These are phyloP conservation scores for Sporothrix mexicana DNA, from an alignment of 2,329 filamentous ascomycete genomes.

Conservation along the genomic window DNA sequence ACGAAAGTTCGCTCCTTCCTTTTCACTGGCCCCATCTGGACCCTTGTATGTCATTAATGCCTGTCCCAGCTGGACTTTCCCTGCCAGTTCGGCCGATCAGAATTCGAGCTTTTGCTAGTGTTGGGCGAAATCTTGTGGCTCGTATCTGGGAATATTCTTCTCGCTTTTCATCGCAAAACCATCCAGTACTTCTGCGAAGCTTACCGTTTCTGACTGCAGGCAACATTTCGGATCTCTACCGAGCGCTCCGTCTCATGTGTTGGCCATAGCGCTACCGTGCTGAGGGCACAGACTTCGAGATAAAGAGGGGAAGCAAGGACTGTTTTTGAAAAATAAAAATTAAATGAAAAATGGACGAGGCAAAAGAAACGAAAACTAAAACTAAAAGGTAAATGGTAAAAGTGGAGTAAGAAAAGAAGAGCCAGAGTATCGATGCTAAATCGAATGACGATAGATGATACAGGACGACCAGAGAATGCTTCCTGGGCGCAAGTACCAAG, in stretches of 20 bases:
- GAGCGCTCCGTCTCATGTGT: not conserved
- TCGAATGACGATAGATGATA: no score
- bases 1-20: slow-evolving; percentile 1
- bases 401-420: not conserved
- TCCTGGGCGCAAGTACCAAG: not conserved
- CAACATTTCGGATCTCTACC: not conserved
- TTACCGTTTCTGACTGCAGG: not conserved
- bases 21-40: slow-evolving; percentile 4
- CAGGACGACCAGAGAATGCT: no score
- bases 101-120: slow-evolving; percentile 1
- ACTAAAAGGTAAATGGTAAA: no score
- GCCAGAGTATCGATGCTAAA: no score
- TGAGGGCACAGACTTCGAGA: not conserved
- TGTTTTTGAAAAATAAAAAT: no score
- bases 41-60: slow-evolving; percentile 8
- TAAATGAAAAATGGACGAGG: no score
- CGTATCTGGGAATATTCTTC: not conserved
- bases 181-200: not conserved
- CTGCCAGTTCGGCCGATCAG: slow-evolving; percentile 17
- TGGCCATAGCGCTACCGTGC: not conserved
- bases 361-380: not conserved
- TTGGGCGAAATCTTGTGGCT: not conserved
- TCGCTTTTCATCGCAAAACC: not conserved
- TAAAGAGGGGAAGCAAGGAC: not conserved
- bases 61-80: slow-evolving; percentile 13